phyloP scores from a whole-genome alignment of 225 moss, liverwort and hornwort species.

The Climacium dendroides region DNA sequence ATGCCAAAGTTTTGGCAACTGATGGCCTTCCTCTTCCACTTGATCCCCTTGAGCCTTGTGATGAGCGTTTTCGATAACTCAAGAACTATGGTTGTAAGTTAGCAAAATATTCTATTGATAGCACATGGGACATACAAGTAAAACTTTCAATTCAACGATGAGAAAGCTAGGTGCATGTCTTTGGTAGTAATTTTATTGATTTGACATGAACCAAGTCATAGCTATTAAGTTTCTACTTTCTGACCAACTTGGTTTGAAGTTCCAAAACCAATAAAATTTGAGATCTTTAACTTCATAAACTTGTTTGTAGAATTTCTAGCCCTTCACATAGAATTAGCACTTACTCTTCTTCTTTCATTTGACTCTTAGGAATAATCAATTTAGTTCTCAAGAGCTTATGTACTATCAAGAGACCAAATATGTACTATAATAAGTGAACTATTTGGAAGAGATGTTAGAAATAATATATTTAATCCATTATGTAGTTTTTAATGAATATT shows the following conservation, averaged over 20 bases:
- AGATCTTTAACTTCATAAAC: accelerated
- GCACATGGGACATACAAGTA: not conserved
- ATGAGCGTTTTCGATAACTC: conserved; percentile 5
- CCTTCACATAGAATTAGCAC: accelerated
- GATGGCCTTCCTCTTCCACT: conserved; percentile 64
- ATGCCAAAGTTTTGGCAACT: conserved; percentile 28
- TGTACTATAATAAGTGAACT: not conserved
- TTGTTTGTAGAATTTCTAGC: not conserved
- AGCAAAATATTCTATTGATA: too few relatives aligned
- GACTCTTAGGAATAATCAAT: too few relatives aligned
- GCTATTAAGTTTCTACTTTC: too few relatives aligned
- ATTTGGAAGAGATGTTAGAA: not conserved
- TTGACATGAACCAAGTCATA: not conserved
- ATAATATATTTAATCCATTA: not conserved
- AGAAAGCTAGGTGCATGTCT: not conserved
- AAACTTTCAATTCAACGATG: not conserved
- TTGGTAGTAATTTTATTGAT: not conserved
- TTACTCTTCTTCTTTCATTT: not conserved
- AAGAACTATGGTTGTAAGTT: not conserved
- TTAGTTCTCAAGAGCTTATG: not conserved
- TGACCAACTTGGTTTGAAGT: not conserved
- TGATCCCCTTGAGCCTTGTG: conserved; percentile 28
- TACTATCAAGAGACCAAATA: too few relatives aligned
- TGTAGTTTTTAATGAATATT: too few relatives aligned
- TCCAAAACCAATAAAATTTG: too few relatives aligned